Conservation (phyloP, 257 asterid genomes). For the Catharanthus roseus region DNA sequence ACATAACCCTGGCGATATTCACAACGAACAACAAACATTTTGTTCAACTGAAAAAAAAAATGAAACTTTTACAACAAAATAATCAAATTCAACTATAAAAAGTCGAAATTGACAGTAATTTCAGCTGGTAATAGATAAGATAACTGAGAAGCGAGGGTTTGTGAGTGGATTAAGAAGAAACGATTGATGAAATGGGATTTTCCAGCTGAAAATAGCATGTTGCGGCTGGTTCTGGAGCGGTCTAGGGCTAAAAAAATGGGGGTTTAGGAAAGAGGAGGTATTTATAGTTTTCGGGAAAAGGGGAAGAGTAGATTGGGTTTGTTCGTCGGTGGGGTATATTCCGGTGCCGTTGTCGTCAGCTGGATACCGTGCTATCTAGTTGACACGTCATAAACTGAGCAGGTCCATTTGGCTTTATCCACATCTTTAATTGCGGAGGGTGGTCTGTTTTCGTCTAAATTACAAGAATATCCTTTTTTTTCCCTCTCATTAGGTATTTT, state of each 20-base stretch:
- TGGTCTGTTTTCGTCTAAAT: neutral
- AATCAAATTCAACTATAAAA: conserved; percentile 16
- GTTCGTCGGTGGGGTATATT: conserved; percentile 32
- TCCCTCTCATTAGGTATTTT: too few relatives aligned
- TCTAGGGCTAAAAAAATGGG: conserved; percentile 31
- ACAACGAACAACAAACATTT: conserved; percentile 6
- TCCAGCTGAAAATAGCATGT: conserved; percentile 1
- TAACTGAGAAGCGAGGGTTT: neutral
- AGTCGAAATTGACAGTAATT: conserved; percentile 23
- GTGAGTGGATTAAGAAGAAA: conserved; percentile 8
- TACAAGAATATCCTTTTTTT: neutral
- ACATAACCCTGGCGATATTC: conserved; percentile 24
- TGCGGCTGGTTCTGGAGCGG: conserved; percentile 30
- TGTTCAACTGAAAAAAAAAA: conserved; percentile 15
- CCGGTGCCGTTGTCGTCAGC: conserved; percentile 32
- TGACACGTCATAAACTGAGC: conserved; percentile 22
- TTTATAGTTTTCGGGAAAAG: conserved; percentile 61
- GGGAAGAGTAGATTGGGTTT: conserved; percentile 19
- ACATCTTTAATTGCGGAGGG: neutral
- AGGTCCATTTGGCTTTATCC: conserved; percentile 23
- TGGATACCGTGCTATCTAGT: conserved; percentile 9
- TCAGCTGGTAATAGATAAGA: conserved; percentile 14
- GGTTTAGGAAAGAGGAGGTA: conserved; percentile 26
- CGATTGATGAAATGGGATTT: conserved; percentile 12
- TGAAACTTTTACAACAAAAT: neutral